Percentiles rank a stretch among this genome's conserved stretches.
phyloP scores from a whole-genome alignment of 805 yeast species.

The Wickerhamomyces chaumierensis region DNA sequence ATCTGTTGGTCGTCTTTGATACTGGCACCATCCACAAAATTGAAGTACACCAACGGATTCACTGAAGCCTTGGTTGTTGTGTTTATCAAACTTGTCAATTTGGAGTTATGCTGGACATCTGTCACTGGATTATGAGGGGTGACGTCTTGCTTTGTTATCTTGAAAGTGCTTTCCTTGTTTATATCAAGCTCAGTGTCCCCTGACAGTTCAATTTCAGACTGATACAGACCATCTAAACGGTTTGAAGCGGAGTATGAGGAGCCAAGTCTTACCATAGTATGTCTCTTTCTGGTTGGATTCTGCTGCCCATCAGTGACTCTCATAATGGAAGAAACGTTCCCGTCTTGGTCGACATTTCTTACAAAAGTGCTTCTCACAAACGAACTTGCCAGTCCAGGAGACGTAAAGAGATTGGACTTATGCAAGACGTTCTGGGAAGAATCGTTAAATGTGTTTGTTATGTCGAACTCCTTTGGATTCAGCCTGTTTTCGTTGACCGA shows the following conservation, averaged over 20 bases:
- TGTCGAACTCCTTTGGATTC: neutral
- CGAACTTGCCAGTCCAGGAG: neutral
- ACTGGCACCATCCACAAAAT: slow-evolving; percentile 24
- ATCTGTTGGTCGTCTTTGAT: slow-evolving; percentile 11
- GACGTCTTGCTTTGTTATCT: neutral
- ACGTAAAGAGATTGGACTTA: neutral
- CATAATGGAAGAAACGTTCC: neutral
- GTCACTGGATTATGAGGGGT: neutral
- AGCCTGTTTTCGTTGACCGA: slow-evolving; percentile 24
- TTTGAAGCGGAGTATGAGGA: too few relatives aligned
- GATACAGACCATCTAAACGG: too few relatives aligned
- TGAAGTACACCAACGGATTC: slow-evolving; percentile 32
- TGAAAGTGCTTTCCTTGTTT: neutral
- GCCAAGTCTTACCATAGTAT: too few relatives aligned
- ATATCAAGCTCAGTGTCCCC: neutral
- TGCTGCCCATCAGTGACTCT: too few relatives aligned
- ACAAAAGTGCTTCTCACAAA: neutral
- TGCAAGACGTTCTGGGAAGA: neutral
- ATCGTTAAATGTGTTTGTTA: neutral
- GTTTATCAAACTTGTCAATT: slow-evolving; percentile 32
- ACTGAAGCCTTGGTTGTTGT: slow-evolving; percentile 16
- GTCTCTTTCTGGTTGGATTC: too few relatives aligned
- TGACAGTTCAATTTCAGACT: too few relatives aligned
- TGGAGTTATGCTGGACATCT: slow-evolving; percentile 19
- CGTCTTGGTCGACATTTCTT: neutral